Evolutionary conservation across 805 yeast genomes (phyloP), one percentile per base, ranked within the genome.

Genomic region (Saturnispora diversa): DNA sequence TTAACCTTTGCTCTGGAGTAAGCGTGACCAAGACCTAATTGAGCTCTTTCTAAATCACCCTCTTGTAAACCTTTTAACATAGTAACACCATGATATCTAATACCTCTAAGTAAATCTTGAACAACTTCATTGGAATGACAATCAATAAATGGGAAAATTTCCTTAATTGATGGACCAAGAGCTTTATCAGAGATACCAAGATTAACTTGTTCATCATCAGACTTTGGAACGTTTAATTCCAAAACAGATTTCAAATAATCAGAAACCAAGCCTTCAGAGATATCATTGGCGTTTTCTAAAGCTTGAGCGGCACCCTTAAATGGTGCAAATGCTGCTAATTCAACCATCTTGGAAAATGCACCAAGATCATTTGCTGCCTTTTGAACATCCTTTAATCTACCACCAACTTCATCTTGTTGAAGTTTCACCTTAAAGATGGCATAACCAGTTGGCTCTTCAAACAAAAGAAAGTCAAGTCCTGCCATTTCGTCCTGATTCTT

Each of bases 221-320:
- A 68, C 65, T 79, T 80, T 62, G 98, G 98, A 55, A 92, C 66
- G 70, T 88, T 90, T 59, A 87, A 70, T 67, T 90, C 97, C 52
- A 92, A 68, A 42, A 92, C 74, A 29, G 94, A 77, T 64, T 85
- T 86, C 66, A 92, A 75, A 66, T 84, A 84, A 54, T 92, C 97
- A 44, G 88, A 82, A 43, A 90, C 95, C 54, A 88, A 74, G 58
- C 98, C 98, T 69, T 92, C 98, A 50, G 95, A 84, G 54, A 92
- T 83, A 61, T 92, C 97, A 61, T 92, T 92, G 53, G 97, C 97
- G 61, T 92, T 92, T 66, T 90, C 97, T 58, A 92, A 76, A 46
- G 98, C 98, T 66, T 92, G 97, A 39, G 98, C 97, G 46, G 98
- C 98, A 57, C 97, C 97, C 67, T 92, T 88, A 75, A 92, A 92